Conservation (phyloP, 768 basidiomycete genomes). For the Clitopilus hobsonii region DNA sequence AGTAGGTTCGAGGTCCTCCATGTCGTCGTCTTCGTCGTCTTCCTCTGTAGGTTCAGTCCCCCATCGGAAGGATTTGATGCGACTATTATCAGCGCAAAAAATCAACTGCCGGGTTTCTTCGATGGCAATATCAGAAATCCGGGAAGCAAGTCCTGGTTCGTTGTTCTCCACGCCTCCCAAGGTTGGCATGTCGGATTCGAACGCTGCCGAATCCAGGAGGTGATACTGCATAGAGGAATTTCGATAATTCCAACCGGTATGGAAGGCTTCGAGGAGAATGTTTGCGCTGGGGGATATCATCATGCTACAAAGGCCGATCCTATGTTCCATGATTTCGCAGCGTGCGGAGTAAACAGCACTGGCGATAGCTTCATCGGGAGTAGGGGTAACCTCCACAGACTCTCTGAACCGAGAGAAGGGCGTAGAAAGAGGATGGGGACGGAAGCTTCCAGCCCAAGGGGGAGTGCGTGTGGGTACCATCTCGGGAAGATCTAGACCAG, state of each 20-base stretch:
- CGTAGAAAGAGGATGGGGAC: background rate
- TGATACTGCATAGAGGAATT: too few relatives aligned
- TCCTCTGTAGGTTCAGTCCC: background rate
- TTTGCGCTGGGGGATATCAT: background rate
- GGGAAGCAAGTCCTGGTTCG: too few relatives aligned
- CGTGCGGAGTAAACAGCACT: background rate
- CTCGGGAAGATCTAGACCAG: too few relatives aligned
- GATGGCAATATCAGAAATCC: too few relatives aligned
- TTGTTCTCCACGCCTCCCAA: too few relatives aligned
- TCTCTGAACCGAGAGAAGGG: background rate
- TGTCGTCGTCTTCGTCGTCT: background rate
- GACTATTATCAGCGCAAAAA: constrained; percentile 8
- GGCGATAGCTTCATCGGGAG: background rate
- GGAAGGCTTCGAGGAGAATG: too few relatives aligned
- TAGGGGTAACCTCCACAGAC: background rate
- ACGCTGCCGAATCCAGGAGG: too few relatives aligned
- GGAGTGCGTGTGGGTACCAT: background rate
- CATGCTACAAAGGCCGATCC: background rate
- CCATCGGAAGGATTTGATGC: constrained; percentile 12
- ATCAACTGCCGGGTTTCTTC: constrained; percentile 4
- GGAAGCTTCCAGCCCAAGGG: background rate
- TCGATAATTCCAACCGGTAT: too few relatives aligned
- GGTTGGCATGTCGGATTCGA: too few relatives aligned
- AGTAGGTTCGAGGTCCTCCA: too few relatives aligned
- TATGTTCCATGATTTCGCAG: background rate